Base-by-base conservation (phyloP, 371 early-diverging fungal genomes). In the Lichtheimia ornata region DNA sequence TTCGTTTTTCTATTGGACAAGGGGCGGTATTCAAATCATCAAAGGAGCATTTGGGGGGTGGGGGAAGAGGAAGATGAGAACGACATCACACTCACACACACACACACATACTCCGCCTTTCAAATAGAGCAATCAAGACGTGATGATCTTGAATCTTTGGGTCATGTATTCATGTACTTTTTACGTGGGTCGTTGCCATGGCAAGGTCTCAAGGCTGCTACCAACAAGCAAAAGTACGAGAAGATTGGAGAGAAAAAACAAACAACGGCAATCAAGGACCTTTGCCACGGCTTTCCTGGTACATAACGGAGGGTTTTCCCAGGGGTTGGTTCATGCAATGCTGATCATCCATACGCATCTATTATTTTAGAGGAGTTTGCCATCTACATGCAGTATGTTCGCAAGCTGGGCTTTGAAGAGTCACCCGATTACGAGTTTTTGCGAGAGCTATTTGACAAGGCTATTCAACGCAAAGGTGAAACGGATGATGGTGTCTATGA, bases 111-210 rank as follows among this genome's bases (percentile, higher is more conserved):
- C 54, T 20, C 35, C 18, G 51, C 25, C 24, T 6, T 24, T 22
- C 52, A 14, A 13, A 24, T 20, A 59, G 97, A 98, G 73, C 96
- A 96, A 80, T 92, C 94, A 56, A 88, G 97, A 61, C 86, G 97
- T 54, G 99, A 98, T 78, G 99, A 98, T 80, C 77, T 98, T 27
- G 97, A 98, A 73, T 88, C 95, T 12, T 83, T 98, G 45, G 97
- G 95, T 15, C 96, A 97, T 77, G 97, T 96, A 28, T 89, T 98
- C 53, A 89, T 98, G 84, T 98, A 97, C 81, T 96, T 98, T 66
- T 69, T 94, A 44, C 88, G 94, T 57, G 97, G 97, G 27, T 84
- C 86, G 28, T 74, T 98, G 40, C 99, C 99, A 5, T 98, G 99
- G 99, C 96, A 97, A 72, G 94, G 94, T 12, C 76, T 97, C 22